phyloP scores from a whole-genome alignment of 139 green algal genomes.

The Coelastrella sp. region DNA sequence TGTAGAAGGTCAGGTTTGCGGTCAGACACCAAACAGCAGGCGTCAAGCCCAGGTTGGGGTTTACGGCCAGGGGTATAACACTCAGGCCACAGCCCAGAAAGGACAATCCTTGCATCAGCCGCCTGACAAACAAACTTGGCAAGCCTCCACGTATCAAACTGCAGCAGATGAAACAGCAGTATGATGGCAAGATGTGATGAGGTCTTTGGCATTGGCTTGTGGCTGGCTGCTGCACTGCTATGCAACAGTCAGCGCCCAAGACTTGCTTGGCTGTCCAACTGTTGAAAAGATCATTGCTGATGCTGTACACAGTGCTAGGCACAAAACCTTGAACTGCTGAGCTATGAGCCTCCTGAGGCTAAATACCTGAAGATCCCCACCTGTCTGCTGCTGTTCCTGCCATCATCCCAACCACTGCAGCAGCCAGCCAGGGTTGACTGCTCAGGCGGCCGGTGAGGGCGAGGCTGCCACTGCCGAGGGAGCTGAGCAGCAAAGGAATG shows the following conservation, averaged over 20 bases:
- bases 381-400: conserved; percentile 50
- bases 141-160: conserved; percentile 43
- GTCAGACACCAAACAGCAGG: conserved; percentile 56
- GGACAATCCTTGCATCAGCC: conserved; percentile 61
- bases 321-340: neutral
- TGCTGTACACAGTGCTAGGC: neutral
- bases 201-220: neutral
- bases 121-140: conserved; percentile 55
- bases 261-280: neutral
- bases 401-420: conserved; percentile 44
- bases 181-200: neutral
- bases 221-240: neutral
- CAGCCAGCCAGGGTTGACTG: conserved; percentile 72
- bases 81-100: conserved; percentile 60
- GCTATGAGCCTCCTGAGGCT: neutral
- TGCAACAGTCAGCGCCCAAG: neutral
- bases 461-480: conserved; percentile 58
- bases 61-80: conserved; percentile 62
- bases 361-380: neutral
- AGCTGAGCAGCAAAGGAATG: conserved; percentile 72
- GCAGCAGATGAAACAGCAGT: neutral
- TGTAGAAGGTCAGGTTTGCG: conserved; percentile 60
- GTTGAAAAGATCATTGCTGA: neutral
- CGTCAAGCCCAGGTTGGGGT: neutral
- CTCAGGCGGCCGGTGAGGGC: conserved; percentile 56